Evolutionary conservation across 805 yeast species (phyloP), one percentile per base, ranked within the genome.

Genomic region (Candida stauntonica): DNA sequence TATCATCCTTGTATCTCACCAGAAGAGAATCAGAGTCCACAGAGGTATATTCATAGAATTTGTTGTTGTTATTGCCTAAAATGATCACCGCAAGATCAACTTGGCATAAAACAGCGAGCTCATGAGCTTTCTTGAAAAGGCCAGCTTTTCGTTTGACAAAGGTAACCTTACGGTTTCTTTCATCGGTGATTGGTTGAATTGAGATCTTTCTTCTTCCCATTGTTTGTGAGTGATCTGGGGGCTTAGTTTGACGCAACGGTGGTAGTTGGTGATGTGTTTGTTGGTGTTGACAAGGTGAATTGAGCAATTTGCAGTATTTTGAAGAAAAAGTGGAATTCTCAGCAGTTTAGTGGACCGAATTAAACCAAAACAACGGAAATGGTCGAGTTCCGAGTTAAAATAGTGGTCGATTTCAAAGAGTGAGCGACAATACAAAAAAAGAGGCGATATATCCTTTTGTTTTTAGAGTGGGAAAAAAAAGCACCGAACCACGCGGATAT

Each of bases 161-260:
- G 0, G 99, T 91, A 36, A 81, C 86, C 5, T 84, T 77, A 41
- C 86, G 63, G 63, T 88, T 91, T 40, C 98, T 71, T 60, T 91
- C 97, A 52, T 91, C 96, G 11, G 79, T 68, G 42, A 91, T 79
- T 26, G 98, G 98, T 62, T 86, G 79, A 52, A 91, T 91, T 46
- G 85, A 93, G 48, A 91, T 91, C 63, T 91, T 93, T 67, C 97
- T 83, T 71, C 99, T 82, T 38, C 99, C 99, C 99, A 91, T 93
- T 12, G 38, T 34, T 23, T 29, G 29, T n/a, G 14, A 21, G 24
- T 7, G 7, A 21, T 21, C 7, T 21, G 24, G 24, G 7, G 24
- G 24, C 12, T 21, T 21, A 21, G 24, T 12, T 7, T 26, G n/a
- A 15, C n/a, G 28, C n/a, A 15, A 8, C n/a, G 8, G 5, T 12